Base-by-base conservation (phyloP, 257 asterid species). In the Solanum pimpinellifolium region DNA sequence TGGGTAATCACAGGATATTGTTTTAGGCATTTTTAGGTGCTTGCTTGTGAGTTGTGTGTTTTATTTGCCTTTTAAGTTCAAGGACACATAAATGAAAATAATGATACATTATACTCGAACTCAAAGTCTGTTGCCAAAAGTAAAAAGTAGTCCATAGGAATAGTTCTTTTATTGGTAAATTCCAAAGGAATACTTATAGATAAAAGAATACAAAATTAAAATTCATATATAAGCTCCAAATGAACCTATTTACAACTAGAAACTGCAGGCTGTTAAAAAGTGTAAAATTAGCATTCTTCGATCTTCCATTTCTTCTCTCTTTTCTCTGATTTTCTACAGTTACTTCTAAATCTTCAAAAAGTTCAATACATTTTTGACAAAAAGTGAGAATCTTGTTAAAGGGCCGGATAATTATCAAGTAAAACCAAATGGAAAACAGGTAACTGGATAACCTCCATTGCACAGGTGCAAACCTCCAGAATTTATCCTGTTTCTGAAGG, bases 391-490 rank as follows among this genome's bases (percentile, higher is more conserved):
- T 23, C 39, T 25, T 42, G 21, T 14, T n/a, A 49, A 46, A 27
- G 3, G 47, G 60, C 23, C 69, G 21, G 21, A 20, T 16, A 18
- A 27, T 6, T 47, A 6, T 81, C 85, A 81, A 49, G 88, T 76
- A 18, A 90, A 89, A 74, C 93, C 89, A 80, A 93, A 94, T 74
- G 93, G 91, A 83, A 92, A 90, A 91, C 87, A 89, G 3, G 94
- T 84, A 25, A 87, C 68, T 18, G 94, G 92, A 65, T 82, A 3
- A 72, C 90, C 87, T 20, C 96, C 94, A 37, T 92, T 89, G 60
- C 99, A 96, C 86, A 96, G 78, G 46, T 89, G 93, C 86, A 96
- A 87, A 72, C 94, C 91, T 15, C 98, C 99, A 16, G 94, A 93
- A 66, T 92, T 93, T 37, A 93, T 89, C 88, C 94, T 90, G 88